A percentile compares a stretch with the other conserved stretches of the same genome.
Conservation (phyloP, 2,329 filamentous ascomycete species). For the Alternaria gansuensis region DNA sequence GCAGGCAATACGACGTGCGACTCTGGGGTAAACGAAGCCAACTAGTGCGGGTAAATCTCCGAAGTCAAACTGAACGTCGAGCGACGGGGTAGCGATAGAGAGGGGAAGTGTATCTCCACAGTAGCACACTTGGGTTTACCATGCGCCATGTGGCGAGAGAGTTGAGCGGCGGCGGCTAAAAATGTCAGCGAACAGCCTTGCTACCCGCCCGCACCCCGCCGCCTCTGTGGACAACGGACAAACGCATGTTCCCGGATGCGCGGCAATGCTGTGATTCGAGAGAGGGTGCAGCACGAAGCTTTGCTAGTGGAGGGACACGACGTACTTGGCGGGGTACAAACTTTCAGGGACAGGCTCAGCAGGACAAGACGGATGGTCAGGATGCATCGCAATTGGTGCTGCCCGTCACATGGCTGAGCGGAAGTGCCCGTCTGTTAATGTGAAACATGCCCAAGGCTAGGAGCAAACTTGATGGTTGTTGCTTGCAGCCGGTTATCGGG, state of each 20-base stretch:
- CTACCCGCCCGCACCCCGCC: conserved; percentile 13
- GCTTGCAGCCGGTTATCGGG: conserved; percentile 7
- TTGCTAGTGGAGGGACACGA: conserved; percentile 14
- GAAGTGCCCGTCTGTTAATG: conserved; percentile 8
- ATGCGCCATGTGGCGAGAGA: conserved; percentile 18
- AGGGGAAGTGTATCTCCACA: not conserved
- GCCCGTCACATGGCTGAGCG: not conserved
- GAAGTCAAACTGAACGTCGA: conserved; percentile 17
- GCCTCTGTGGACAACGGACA: not conserved
- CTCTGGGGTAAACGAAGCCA: conserved; percentile 33
- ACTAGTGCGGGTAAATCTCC: conserved; percentile 30
- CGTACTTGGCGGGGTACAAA: conserved; percentile 18
- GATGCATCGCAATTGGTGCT: conserved; percentile 9
- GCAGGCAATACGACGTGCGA: conserved; percentile 35
- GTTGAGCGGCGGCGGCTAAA: conserved; percentile 4
- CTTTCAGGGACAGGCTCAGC: conserved; percentile 5
- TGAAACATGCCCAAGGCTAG: conserved; percentile 11
- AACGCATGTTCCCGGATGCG: conserved; percentile 21
- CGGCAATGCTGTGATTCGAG: conserved; percentile 18
- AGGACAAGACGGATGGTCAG: not conserved
- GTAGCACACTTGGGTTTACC: conserved; percentile 9
- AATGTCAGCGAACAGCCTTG: conserved; percentile 27
- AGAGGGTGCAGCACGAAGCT: conserved; percentile 24
- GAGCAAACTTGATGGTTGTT: not conserved
- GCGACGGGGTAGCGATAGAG: not conserved